Percentiles rank a stretch among this genome's conserved stretches.
Conservation (phyloP, 2,329 filamentous ascomycete species). For the Diaporthe sp. region DNA sequence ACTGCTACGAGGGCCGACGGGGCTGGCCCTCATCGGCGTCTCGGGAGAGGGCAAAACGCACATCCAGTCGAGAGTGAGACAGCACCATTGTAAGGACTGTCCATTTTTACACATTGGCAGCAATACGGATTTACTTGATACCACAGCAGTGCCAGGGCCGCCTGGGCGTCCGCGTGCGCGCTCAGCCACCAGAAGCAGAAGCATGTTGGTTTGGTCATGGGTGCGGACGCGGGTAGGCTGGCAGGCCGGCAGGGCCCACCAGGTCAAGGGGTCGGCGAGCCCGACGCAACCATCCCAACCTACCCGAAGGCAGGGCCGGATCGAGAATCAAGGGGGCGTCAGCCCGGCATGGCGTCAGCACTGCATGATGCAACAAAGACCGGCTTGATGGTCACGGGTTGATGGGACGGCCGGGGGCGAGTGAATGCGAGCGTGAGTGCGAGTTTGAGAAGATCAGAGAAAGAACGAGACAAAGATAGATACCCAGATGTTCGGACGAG, state of each 20-base stretch:
- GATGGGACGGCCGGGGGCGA: not conserved
- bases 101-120: conserved; percentile 14
- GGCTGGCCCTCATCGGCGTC: conserved; percentile 2
- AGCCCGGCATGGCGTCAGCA: conserved; percentile 15
- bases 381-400: not conserved
- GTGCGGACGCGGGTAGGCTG: not conserved
- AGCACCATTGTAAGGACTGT: not conserved
- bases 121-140: not conserved
- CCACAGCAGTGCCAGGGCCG: not conserved
- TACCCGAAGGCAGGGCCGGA: conserved; percentile 2
- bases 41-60: conserved; percentile 11
- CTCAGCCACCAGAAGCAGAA: conserved; percentile 11
- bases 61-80: conserved; percentile 5
- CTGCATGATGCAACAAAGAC: conserved; percentile 26
- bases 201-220: not conserved
- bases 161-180: not conserved
- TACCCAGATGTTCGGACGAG: not conserved
- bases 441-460: not conserved
- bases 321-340: not conserved
- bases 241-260: conserved; percentile 7
- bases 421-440: not conserved
- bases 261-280: conserved; percentile 5
- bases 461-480: not conserved
- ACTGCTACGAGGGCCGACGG: not conserved
- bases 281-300: conserved; percentile 28